Base-by-base conservation (phyloP, 345 rosid species). In the Acer saccharum region DNA sequence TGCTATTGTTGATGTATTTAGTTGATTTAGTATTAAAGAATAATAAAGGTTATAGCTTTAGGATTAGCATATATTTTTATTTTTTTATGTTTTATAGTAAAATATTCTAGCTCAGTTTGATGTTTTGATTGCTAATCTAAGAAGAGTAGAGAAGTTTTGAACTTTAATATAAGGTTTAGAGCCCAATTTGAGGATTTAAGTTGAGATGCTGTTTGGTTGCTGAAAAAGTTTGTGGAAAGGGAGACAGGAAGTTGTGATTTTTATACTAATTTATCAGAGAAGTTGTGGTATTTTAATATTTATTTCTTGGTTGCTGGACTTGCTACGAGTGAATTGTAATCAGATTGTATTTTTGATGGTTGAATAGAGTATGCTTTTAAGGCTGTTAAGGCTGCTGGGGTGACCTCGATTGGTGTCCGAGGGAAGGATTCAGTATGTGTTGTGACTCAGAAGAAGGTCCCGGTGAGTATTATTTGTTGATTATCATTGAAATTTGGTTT, bases 401-500 rank as follows among this genome's bases (percentile, higher is more conserved):
- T 93, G 76, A 96, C 99, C 71, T 94, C 99, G 25, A 96, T 96
- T 43, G 99, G 98, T 48, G 99, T 96, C 60, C 86, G 95, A 20
- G 99, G 99, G 1, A 94, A 91, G 79, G 99, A 96, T 76, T 94
- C 98, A 13, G 93, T 96, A 0, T 96, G 99, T 13, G 98, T 96
- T 41, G 99, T 96, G 55, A 94, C 99, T 3, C 99, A 96, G 88
- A 96, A 96, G 95, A 96, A 96, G 86, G 98, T 96, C 77, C 98
- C 99, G 80, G 99, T 94, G 48, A 80, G 98, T 89, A 48, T 81
- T 64, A 41, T 21, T 70, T 23, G 50, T 57, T 81, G 43, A 29
- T 55, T 57, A 18, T 13, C 32, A 23, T 55, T 54, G 12, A 55
- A 39, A 18, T 21, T 74, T 18, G 64, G 41, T 61, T 57, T 16